Evolutionary conservation across 768 basidiomycete species (phyloP).

Genomic region (Chiua virens): DNA sequence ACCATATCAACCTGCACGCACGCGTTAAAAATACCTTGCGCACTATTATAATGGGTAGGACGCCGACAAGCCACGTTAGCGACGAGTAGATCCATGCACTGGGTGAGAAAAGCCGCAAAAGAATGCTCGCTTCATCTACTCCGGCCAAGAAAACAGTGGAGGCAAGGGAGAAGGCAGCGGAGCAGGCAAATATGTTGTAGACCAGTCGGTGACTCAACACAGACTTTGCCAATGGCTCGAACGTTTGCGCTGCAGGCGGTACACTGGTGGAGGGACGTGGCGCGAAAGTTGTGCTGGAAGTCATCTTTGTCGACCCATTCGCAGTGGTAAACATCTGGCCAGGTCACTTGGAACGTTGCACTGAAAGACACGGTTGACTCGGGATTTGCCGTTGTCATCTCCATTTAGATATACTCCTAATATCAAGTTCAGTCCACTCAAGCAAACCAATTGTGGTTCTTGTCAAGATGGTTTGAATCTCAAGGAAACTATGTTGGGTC

Average conservation of each 20-base stretch:
- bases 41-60: constrained; percentile 56
- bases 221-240: constrained; percentile 64
- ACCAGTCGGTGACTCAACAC: constrained; percentile 62
- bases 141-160: constrained; percentile 35
- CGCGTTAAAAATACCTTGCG: constrained; percentile 61
- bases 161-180: constrained; percentile 48
- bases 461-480: too few species aligned
- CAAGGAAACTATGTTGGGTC: too few species aligned
- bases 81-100: constrained; percentile 43
- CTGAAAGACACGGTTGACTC: too few species aligned
- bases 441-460: too few species aligned
- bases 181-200: constrained; percentile 51
- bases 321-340: constrained; percentile 6
- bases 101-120: constrained; percentile 43
- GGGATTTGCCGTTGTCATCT: too few species aligned
- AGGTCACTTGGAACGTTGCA: too few species aligned
- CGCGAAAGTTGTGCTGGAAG: constrained; percentile 22
- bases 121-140: constrained; percentile 13
- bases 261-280: constrained; percentile 54
- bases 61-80: constrained; percentile 49
- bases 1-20: constrained; percentile 34
- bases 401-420: too few species aligned
- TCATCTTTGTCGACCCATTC: not conserved
- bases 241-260: constrained; percentile 56
- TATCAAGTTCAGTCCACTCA: too few species aligned